Evolutionary conservation across 805 yeast species (phyloP).

Genomic region (Ogataea degrootiae): DNA sequence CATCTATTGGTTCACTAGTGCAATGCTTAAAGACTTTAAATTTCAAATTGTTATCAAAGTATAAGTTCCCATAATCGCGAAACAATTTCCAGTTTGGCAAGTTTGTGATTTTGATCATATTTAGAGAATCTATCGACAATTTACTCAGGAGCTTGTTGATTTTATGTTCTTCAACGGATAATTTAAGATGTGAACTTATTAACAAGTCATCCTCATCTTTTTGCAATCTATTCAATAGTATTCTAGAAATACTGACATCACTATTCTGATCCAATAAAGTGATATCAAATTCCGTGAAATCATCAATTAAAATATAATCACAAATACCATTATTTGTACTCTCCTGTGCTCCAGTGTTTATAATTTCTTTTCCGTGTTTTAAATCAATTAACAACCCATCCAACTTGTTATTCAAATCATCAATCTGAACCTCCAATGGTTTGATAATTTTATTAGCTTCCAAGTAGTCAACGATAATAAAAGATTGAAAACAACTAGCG

Average conservation of each 20-base stretch:
- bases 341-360: too few species aligned
- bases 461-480: not conserved
- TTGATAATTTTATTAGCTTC: not conserved
- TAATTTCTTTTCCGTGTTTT: not conserved
- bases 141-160: not conserved
- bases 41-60: constrained; percentile 5
- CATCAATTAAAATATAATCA: not conserved
- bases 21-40: constrained; percentile 5
- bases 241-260: not conserved
- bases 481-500: constrained; percentile 1
- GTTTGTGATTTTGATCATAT: constrained; percentile 4
- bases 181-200: too few species aligned
- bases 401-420: not conserved
- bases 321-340: too few species aligned
- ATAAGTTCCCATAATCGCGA: constrained; percentile 5
- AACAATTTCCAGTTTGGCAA: constrained; percentile 7
- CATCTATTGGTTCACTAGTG: not conserved
- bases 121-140: not conserved
- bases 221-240: not conserved
- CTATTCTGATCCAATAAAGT: not conserved
- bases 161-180: not conserved
- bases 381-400: not conserved
- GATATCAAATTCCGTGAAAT: not conserved
- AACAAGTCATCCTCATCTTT: not conserved
- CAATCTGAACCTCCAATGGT: not conserved